Base-by-base conservation (phyloP, 345 rosid genomes). In the Moricandia moricandioides region DNA sequence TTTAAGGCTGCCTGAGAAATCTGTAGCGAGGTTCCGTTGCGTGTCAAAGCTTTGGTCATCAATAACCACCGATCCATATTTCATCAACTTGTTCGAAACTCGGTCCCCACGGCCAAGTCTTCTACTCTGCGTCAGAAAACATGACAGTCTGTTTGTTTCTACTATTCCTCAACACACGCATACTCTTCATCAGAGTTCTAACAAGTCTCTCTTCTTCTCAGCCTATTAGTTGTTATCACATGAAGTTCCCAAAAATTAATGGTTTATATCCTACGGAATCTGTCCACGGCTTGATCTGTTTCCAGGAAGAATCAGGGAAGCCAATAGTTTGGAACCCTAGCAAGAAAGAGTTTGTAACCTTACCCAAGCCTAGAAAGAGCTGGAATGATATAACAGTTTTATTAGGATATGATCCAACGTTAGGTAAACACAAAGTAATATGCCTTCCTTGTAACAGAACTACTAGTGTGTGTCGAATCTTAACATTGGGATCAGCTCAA, bases 401-500 rank as follows among this genome's bases (percentile, higher is more conserved):
- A 0, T 63, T 63, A 21, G 67, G 67, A 18, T 63, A 63, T 27
- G 33, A 39, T 63, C 67, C 52, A 5, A 12, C 27, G 17, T 10
- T 18, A 21, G 52, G 67, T 63, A 37, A 63, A 63, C 67, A 63
- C 52, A 63, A 63, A 63, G 67, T 63, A 17, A 2, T 63, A 29
- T 62, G 67, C 67, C 7, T 62, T 12, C 49, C 67, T 18, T 35
- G 0, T 17, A 3, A 35, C 0, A 62, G 5, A 35, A 0, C 0
- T 57, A 5, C 17, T 18, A 1, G 31, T 3, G 12, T 4, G 34
- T 64, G 33, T 13, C 33, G 34, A 5, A 31, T 69, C 29, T 8
- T 56, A 56, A 69, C 73, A 9, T 26, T 69, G 54, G 64, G 73
- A 56, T 56, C 54, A 56, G 63, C 37, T 56, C 9, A 56, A 37